Percentiles rank a stretch among this genome's conserved stretches.
Conservation (phyloP, 345 rosid species). For the Gossypium anomalum region DNA sequence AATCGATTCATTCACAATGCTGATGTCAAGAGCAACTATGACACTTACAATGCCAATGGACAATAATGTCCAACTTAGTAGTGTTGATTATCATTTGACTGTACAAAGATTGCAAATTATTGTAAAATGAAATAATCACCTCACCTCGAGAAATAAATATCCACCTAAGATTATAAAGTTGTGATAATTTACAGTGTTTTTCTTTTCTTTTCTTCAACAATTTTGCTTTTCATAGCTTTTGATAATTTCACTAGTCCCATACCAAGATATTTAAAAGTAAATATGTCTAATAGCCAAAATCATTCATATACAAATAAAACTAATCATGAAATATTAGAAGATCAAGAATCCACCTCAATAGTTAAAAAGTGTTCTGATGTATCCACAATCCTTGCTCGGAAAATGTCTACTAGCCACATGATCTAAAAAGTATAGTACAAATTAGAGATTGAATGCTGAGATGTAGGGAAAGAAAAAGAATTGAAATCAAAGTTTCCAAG, state of each 20-base stretch:
- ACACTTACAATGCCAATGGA: not conserved
- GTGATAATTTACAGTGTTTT: too few species aligned
- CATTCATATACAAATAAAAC: not conserved
- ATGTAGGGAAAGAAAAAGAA: not conserved
- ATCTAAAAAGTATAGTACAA: conserved; percentile 46
- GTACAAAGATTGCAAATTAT: too few species aligned
- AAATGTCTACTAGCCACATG: conserved; percentile 88
- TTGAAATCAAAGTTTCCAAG: not conserved
- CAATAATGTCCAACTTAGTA: not conserved
- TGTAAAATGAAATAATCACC: too few species aligned
- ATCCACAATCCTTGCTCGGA: conserved; percentile 84
- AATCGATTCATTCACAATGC: not conserved
- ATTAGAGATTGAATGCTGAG: conserved; percentile 5
- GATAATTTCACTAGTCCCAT: too few species aligned
- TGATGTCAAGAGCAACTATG: not conserved
- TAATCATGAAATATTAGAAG: not conserved
- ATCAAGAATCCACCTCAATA: conserved; percentile 55
- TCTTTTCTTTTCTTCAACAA: too few species aligned
- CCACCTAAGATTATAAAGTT: too few species aligned
- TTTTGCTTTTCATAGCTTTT: too few species aligned
- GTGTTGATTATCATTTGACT: not conserved
- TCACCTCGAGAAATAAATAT: too few species aligned
- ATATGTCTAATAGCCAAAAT: not conserved
- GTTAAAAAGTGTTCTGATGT: conserved; percentile 65
- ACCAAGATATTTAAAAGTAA: not conserved